These are phyloP conservation scores for Fusarium decemcellulare DNA, from an alignment of 2,329 filamentous ascomycete genomes.

Conservation along the genomic window DNA sequence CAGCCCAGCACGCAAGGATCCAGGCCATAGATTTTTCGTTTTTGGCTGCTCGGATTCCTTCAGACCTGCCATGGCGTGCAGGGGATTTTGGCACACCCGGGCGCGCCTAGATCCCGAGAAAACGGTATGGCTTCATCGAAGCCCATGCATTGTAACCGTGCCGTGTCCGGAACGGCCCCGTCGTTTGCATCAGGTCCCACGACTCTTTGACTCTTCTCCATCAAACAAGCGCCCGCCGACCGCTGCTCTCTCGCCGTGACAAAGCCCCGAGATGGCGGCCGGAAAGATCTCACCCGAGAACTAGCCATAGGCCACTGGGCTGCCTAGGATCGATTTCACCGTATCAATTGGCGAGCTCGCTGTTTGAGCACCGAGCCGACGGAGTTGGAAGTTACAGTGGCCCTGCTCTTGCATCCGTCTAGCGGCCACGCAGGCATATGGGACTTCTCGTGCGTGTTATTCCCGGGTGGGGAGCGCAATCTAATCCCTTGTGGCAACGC, in stretches of 20 bases:
- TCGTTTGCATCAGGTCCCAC: slow-evolving; percentile 10
- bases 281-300: slow-evolving; percentile 24
- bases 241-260: slow-evolving; percentile 16
- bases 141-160: slow-evolving; percentile 1
- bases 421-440: background rate
- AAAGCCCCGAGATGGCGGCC: slow-evolving; percentile 27
- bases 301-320: slow-evolving; percentile 2
- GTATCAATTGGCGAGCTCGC: background rate
- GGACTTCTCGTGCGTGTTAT: slow-evolving; percentile 23
- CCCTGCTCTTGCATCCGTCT: background rate
- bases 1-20: slow-evolving; percentile 19
- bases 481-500: slow-evolving; percentile 25
- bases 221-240: slow-evolving; percentile 32
- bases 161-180: background rate
- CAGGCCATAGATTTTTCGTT: slow-evolving; percentile 16
- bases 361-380: slow-evolving; percentile 3
- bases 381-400: background rate
- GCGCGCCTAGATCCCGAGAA: slow-evolving; percentile 8
- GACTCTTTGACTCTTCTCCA: slow-evolving; percentile 23
- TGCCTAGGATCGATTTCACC: background rate
- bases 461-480: slow-evolving; percentile 28
- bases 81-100: slow-evolving; percentile 11
- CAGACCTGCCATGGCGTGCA: slow-evolving; percentile 13
- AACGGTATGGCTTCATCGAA: slow-evolving; percentile 9
- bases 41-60: slow-evolving; percentile 10